Evolutionary conservation across 306 rosid genomes (phyloP), one percentile per base, ranked within the genome.

Genomic region (Vigna hirtella): DNA sequence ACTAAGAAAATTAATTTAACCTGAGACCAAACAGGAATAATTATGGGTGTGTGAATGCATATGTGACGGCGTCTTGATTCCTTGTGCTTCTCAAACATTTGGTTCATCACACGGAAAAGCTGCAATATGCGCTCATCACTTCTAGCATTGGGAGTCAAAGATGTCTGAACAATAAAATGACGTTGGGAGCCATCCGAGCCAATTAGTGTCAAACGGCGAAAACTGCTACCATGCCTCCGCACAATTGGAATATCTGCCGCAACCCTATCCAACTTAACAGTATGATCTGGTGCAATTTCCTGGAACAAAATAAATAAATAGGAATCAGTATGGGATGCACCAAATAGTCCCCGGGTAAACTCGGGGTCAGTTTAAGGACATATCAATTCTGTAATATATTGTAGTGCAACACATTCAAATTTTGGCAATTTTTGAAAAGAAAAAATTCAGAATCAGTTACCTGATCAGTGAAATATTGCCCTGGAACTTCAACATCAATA

Each of bases 1-100:
- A 57, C 12, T 17, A 65, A 49, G 59, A 73, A 64, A 80, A 58
- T 58, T 24, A 76, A 34, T 56, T 76, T 78, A 22, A 96, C 99
- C 98, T 96, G 99, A 43, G 99, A 96, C 99, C 99, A 96, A 84
- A 96, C 99, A 79, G 99, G 99, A 83, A 96, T 96, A 56, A 96
- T 96, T 64, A 93, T 96, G 15, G 99, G 99, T 1, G 99, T 93
- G 86, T 96, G 97, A 89, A 96, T 90, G 86, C 87, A 80, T 70
- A 96, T 90, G 89, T 96, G 93, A 66, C 99, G 99, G 53, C 98
- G 96, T 80, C 99, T 96, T 51, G 99, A 93, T 85, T 96, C 99
- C 90, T 91, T 93, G 89, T 96, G 98, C 88, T 93, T 96, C 83
- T 96, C 98, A 88, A 96, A 96, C 98, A 96, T 96, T 87, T 96